A percentile compares a stretch with the other conserved stretches of the same genome.
Conservation (phyloP, 805 yeast genomes). For the Phaffomyces opuntiae region DNA sequence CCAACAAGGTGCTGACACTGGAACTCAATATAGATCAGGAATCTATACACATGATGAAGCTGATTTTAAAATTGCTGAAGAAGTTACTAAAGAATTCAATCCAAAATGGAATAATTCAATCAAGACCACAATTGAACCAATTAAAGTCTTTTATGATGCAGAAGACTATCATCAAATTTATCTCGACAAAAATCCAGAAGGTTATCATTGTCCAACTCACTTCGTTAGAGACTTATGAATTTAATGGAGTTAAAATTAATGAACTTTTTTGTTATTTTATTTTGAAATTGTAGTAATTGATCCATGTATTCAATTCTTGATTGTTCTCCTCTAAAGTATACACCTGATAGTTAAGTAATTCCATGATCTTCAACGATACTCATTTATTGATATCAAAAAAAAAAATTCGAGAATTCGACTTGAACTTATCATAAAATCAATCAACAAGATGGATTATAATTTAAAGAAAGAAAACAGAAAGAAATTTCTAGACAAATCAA, state of each 20-base stretch:
- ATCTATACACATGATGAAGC: conserved; percentile 55
- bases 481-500: conserved; percentile 34
- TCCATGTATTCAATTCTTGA: too few relatives aligned
- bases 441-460: conserved; percentile 18
- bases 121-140: conserved; percentile 63
- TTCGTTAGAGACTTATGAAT: conserved; percentile 48
- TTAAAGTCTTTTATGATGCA: conserved; percentile 79
- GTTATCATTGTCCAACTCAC: conserved; percentile 90
- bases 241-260: background rate
- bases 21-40: conserved; percentile 87
- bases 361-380: too few relatives aligned
- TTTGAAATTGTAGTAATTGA: background rate
- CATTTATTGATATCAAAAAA: too few relatives aligned
- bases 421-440: too few relatives aligned
- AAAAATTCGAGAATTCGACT: too few relatives aligned
- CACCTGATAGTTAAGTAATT: too few relatives aligned
- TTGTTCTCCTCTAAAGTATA: too few relatives aligned
- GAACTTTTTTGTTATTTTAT: background rate
- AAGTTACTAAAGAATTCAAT: conserved; percentile 49
- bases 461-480: conserved; percentile 34
- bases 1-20: conserved; percentile 81
- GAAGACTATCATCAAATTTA: conserved; percentile 91
- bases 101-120: conserved; percentile 64
- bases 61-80: conserved; percentile 35
- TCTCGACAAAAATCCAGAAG: conserved; percentile 70